A percentile compares a stretch with the other conserved stretches of the same genome.
phyloP scores from a whole-genome alignment of 345 rosid species.

The Lepidium didymum region DNA sequence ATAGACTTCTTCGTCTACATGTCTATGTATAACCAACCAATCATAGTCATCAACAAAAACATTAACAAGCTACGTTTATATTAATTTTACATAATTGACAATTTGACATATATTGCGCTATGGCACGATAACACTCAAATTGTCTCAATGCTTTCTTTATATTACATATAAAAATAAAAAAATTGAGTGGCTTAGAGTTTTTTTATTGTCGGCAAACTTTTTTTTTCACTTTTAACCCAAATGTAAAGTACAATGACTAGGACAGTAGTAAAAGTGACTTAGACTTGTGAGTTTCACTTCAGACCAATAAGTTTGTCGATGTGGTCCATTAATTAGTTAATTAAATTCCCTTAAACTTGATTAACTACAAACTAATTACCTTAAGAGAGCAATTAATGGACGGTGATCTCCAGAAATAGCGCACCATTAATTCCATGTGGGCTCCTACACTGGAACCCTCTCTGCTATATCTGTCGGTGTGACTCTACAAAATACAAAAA shows the following conservation, averaged over 20 bases:
- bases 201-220: background rate
- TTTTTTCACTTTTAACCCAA: background rate
- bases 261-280: too few species aligned
- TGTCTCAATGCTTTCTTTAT: background rate
- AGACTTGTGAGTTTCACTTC: background rate
- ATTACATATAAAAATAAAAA: background rate
- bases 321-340: slow-evolving; percentile 1
- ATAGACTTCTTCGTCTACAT: background rate
- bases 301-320: slow-evolving; percentile 8
- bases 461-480: slow-evolving; percentile 33
- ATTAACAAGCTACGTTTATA: background rate
- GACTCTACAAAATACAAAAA: slow-evolving; percentile 29
- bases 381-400: slow-evolving; percentile 16
- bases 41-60: slow-evolving; percentile 5
- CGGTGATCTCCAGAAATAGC: slow-evolving; percentile 30
- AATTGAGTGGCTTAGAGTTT: background rate
- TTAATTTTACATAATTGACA: background rate
- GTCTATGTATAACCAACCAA: background rate
- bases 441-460: slow-evolving; percentile 19
- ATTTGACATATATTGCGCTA: slow-evolving; percentile 4
- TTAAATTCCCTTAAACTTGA: background rate
- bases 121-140: slow-evolving; percentile 15
- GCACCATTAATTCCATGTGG: slow-evolving; percentile 32
- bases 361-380: background rate
- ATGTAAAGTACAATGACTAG: background rate